These are phyloP conservation scores for Solanum chmielewskii DNA, from an alignment of 257 asterid species.

Conservation along the genomic window DNA sequence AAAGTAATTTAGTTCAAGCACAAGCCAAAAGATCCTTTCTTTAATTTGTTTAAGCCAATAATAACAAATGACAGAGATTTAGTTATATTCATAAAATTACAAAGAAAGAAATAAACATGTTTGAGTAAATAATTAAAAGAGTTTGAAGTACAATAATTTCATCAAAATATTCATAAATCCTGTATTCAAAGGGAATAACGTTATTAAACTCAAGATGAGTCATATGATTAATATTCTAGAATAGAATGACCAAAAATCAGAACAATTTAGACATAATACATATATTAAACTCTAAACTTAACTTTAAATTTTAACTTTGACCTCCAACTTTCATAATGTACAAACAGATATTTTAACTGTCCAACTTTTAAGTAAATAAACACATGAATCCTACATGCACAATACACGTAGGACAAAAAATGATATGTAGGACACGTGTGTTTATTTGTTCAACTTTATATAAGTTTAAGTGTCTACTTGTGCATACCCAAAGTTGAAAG, in stretches of 20 bases:
- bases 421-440: too few relatives aligned
- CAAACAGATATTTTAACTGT: too few relatives aligned
- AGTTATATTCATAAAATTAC: neutral
- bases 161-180: neutral
- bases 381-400: too few relatives aligned
- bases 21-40: neutral
- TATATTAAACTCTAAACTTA: fast-evolving
- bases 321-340: too few relatives aligned
- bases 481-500: fast-evolving
- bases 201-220: neutral
- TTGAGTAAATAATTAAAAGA: neutral
- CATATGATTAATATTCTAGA: neutral
- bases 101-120: neutral
- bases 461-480: too few relatives aligned
- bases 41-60: neutral
- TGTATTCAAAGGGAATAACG: neutral
- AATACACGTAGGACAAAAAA: too few relatives aligned
- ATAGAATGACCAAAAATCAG: neutral
- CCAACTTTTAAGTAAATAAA: too few relatives aligned
- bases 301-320: too few relatives aligned
- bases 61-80: neutral
- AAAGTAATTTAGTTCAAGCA: neutral
- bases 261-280: too few relatives aligned
- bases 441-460: too few relatives aligned
- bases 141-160: neutral